These are phyloP conservation scores for Thalassiosira sp. DNA, from an alignment of 352 stramenopile species.

Conservation along the genomic window DNA sequence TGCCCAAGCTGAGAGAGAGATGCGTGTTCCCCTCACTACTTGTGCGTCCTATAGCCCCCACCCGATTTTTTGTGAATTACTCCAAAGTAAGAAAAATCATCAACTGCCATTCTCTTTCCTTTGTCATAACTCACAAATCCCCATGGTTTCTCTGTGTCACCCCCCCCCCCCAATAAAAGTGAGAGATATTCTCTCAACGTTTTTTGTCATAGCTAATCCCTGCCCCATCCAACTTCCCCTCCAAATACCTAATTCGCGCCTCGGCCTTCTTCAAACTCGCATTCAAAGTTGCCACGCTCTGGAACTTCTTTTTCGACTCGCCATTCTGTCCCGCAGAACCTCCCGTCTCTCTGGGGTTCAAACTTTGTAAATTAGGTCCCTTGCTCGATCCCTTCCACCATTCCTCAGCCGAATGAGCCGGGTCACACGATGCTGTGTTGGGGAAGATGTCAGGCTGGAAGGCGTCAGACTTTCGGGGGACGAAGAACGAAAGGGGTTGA, in stretches of 20 bases:
- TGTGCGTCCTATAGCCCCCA: too few species aligned
- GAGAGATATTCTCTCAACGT: too few species aligned
- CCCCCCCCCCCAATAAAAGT: too few species aligned
- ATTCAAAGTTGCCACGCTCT: constrained; percentile 62
- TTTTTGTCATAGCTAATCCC: constrained; percentile 63
- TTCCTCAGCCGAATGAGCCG: constrained; percentile 94
- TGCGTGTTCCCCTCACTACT: not conserved
- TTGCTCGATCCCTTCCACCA: constrained; percentile 95
- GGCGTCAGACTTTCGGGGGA: constrained; percentile 97
- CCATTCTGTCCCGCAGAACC: constrained; percentile 26
- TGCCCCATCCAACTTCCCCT: constrained; percentile 69
- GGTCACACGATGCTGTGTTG: constrained; percentile 91
- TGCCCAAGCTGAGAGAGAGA: not conserved
- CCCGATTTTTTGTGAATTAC: too few species aligned
- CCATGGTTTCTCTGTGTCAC: too few species aligned
- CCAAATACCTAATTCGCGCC: constrained; percentile 76
- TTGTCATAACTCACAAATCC: too few species aligned
- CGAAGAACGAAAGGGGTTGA: constrained; percentile 93
- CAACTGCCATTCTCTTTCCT: too few species aligned
- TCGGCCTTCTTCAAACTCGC: constrained; percentile 77
- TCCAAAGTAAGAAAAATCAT: too few species aligned
- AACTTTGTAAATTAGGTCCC: constrained; percentile 88
- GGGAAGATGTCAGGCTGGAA: constrained; percentile 99
- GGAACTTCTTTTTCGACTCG: constrained; percentile 59
- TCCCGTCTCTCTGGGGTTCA: constrained; percentile 85